Base-by-base conservation (phyloP, 176 grass and related monocot genomes). In the Stipa capillata region DNA sequence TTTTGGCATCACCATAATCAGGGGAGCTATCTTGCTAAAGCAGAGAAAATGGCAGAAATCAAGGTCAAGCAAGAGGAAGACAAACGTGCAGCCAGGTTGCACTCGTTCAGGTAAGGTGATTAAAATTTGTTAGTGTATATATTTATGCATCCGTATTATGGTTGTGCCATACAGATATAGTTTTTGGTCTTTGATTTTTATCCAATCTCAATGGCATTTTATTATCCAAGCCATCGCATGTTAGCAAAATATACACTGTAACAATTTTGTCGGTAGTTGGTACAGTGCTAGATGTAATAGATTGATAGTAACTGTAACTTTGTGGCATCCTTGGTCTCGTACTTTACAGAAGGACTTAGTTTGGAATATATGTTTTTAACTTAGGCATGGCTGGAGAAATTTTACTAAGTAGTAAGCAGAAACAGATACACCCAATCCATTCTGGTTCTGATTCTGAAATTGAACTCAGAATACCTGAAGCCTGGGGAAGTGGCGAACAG, bases 31-130 rank as follows among this genome's bases (percentile, higher is more conserved):
- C 78, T 98, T 65, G 77, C 81, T 48, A 98, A 86, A 84, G 95
- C 81, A 37, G 76, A 87, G 73, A 83, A 89, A 65, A 83, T 94
- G 84, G 77, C 84, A 87, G 72, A 75, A 79, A 81, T 94, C 37
- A 98, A 94, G 80, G 56, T 69, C 70, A 94, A 90, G 50, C 95
- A 98, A 82, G 95, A 92, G 16, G 92, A 94, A 72, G 85, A 98
- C 77, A 98, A 98, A 65, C 83, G 61, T 48, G 83, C 90, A 80
- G 85, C 89, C 27, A 92, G 78, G 74, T 81, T 98, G 64, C 92
- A 98, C 78, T 98, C 95, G 20, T 98, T 92, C 45, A 84, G 90
- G 95, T 94, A 82, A 52, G 37, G 5, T 45, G 41, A 5, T 74
- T 60, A 71, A 39, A 69, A 40, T 71, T 44, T 31, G 2, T 29